phyloP scores from a whole-genome alignment of 73 alveolate species.

The Stentor coeruleus region DNA sequence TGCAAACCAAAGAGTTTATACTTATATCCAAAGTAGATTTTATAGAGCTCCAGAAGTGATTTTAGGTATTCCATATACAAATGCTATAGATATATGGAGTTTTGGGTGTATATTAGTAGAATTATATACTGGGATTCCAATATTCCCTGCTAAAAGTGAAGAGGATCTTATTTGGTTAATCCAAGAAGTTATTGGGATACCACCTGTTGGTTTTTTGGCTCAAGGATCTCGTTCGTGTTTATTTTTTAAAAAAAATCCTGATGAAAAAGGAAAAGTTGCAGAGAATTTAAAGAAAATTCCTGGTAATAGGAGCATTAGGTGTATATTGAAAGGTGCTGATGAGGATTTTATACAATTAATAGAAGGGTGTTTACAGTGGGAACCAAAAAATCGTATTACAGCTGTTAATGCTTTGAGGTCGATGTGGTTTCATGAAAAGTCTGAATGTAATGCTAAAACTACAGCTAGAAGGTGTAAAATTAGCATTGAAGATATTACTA shows the following conservation, averaged over 20 bases:
- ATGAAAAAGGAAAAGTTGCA: background rate
- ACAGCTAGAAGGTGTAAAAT: background rate
- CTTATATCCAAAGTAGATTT: conserved; percentile 82
- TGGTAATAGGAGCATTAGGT: background rate
- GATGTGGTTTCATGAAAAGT: background rate
- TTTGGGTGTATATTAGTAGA: conserved; percentile 93
- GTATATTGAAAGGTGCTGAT: background rate
- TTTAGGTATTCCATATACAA: conserved; percentile 82
- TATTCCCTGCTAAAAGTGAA: conserved; percentile 88
- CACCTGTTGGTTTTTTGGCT: conserved; percentile 45
- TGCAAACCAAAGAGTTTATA: conserved; percentile 54
- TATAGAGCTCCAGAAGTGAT: conserved; percentile 97
- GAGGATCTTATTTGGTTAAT: conserved; percentile 67
- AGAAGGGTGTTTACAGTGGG: background rate
- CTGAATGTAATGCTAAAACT: background rate
- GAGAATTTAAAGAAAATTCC: background rate
- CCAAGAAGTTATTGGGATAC: conserved; percentile 75
- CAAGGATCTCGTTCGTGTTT: background rate
- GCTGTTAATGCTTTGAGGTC: background rate
- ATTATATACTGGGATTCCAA: conserved; percentile 77
- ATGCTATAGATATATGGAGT: conserved; percentile 95
- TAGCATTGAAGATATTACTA: background rate
- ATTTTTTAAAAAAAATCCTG: background rate
- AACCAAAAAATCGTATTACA: background rate
- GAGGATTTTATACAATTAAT: background rate